Percentiles rank a stretch among this genome's conserved stretches.
phyloP scores from a whole-genome alignment of 73 alveolate species.

The Vitrella brassicaformis region DNA sequence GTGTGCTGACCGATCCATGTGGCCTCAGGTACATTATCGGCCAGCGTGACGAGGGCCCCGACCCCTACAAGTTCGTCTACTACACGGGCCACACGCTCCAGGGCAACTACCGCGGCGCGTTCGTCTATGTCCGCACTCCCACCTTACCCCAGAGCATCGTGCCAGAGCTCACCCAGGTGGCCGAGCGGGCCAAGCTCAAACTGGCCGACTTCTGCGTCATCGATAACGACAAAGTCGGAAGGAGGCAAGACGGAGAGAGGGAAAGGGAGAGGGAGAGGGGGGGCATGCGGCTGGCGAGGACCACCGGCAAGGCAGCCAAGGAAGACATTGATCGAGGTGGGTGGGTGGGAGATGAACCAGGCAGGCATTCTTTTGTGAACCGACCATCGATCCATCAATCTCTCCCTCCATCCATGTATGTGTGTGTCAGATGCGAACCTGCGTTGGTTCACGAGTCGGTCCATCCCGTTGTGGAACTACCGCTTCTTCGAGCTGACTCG shows the following conservation, averaged over 20 bases:
- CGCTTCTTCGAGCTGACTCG: no score
- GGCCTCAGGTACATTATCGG: no score
- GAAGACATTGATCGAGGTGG: not conserved
- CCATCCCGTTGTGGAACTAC: no score
- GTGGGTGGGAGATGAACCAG: not conserved
- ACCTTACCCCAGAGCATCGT: not conserved
- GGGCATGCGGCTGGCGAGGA: not conserved
- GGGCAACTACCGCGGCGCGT: not conserved
- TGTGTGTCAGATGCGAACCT: not conserved
- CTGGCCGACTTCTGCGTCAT: not conserved
- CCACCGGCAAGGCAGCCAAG: not conserved
- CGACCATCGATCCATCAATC: no score
- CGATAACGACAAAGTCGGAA: not conserved
- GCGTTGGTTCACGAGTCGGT: not conserved
- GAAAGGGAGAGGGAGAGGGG: not conserved
- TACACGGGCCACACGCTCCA: not conserved
- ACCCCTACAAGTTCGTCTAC: not conserved
- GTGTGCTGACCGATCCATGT: no score
- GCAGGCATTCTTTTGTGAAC: no score
- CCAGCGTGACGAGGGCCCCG: no score
- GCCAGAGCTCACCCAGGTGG: not conserved
- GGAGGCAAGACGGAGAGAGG: not conserved
- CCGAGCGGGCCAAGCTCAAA: not conserved
- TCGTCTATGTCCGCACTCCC: not conserved
- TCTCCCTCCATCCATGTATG: not conserved